A percentile compares a stretch with the other conserved stretches of the same genome.
phyloP scores from a whole-genome alignment of 352 stramenopile genomes.

The Peronospora destructor region DNA sequence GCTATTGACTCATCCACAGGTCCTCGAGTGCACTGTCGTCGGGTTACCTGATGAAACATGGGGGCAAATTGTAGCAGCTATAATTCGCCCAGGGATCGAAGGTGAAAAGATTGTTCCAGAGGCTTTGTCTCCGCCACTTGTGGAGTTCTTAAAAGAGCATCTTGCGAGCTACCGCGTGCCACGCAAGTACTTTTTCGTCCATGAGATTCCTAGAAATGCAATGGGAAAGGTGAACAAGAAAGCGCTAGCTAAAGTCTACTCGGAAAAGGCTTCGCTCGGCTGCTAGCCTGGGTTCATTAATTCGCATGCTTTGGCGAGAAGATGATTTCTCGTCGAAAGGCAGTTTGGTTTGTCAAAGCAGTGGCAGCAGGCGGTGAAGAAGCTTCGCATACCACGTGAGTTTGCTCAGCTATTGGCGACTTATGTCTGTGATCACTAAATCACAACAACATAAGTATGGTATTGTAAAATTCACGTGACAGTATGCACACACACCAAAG shows the following conservation, averaged over 20 bases:
- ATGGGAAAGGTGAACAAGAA: constrained; percentile 95
- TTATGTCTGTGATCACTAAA: constrained; percentile 4
- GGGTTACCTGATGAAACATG: constrained; percentile 77
- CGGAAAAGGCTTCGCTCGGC: constrained; percentile 9
- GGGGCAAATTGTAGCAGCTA: constrained; percentile 72
- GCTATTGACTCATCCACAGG: constrained; percentile 72
- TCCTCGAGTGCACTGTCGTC: constrained; percentile 84
- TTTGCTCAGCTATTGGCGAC: background rate
- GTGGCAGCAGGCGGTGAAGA: constrained; percentile 1
- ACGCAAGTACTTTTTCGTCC: constrained; percentile 64
- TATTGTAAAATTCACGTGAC: constrained; percentile 1
- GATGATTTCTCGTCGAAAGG: constrained; percentile 18
- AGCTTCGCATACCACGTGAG: constrained; percentile 1
- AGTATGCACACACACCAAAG: constrained; percentile 19
- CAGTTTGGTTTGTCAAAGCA: constrained; percentile 9
- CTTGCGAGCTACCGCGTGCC: constrained; percentile 84
- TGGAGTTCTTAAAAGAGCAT: constrained; percentile 49
- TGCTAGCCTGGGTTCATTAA: constrained; percentile 1
- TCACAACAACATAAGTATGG: constrained; percentile 13
- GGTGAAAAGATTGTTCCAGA: constrained; percentile 10
- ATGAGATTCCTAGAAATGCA: constrained; percentile 87
- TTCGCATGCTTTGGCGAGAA: constrained; percentile 24
- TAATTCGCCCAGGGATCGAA: constrained; percentile 35
- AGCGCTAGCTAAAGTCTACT: constrained; percentile 46
- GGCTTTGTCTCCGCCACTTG: constrained; percentile 29